phyloP scores from a whole-genome alignment of 2,329 filamentous ascomycete genomes.

The Blumeria hordei region DNA sequence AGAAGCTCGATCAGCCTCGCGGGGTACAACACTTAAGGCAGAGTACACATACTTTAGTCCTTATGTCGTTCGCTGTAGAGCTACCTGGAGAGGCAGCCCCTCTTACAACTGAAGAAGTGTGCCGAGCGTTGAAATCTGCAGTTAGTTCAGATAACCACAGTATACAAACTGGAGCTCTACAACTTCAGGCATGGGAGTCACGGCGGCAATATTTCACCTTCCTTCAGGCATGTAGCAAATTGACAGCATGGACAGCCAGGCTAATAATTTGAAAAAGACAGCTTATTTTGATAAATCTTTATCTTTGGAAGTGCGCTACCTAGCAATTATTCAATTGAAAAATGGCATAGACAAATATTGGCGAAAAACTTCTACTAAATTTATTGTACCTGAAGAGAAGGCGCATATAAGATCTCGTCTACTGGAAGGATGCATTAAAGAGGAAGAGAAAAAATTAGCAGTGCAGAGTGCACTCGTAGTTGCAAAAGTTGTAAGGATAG shows the following conservation, averaged over 20 bases:
- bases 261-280: constrained; percentile 24
- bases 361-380: constrained; percentile 39
- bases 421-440: constrained; percentile 52
- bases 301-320: constrained; percentile 56
- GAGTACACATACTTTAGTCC: neutral
- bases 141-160: constrained; percentile 36
- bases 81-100: constrained; percentile 61
- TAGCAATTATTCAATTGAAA: constrained; percentile 83
- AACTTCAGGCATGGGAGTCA: constrained; percentile 48
- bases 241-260: too few species aligned
- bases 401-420: constrained; percentile 48
- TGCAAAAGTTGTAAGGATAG: constrained; percentile 70
- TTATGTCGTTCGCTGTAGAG: constrained; percentile 54
- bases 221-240: constrained; percentile 29
- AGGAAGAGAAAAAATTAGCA: constrained; percentile 51
- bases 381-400: constrained; percentile 55
- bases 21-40: too few species aligned
- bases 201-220: constrained; percentile 40
- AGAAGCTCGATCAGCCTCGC: too few species aligned
- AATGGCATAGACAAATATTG: constrained; percentile 93
- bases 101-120: constrained; percentile 36
- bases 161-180: constrained; percentile 39
- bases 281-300: constrained; percentile 61
- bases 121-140: constrained; percentile 36
- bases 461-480: constrained; percentile 72